Conservation (phyloP, 495 filamentous ascomycete species). For the Neurospora sp. region DNA sequence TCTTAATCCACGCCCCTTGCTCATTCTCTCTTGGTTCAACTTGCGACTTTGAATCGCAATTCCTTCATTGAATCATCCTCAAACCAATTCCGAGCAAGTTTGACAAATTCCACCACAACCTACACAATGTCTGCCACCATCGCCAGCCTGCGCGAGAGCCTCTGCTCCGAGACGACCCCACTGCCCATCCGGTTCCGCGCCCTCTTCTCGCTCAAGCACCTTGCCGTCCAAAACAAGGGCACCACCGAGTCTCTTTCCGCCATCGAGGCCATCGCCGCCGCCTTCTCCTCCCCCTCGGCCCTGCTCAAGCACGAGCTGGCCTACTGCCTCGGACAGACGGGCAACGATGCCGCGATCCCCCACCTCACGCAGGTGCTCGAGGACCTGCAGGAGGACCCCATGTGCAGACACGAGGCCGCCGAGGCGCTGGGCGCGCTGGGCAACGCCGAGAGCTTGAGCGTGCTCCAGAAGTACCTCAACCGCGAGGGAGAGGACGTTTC, state of each 20-base stretch:
- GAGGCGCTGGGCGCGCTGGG: slow-evolving; percentile 90
- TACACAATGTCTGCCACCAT: slow-evolving; percentile 28
- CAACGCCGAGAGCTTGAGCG: slow-evolving; percentile 54
- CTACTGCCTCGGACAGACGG: slow-evolving; percentile 91
- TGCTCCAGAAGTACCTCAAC: slow-evolving; percentile 63
- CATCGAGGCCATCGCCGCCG: slow-evolving; percentile 88
- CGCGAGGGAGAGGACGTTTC: slow-evolving; percentile 60
- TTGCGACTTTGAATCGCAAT: not conserved
- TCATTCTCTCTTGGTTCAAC: not conserved
- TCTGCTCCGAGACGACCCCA: slow-evolving; percentile 66
- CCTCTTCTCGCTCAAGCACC: slow-evolving; percentile 92
- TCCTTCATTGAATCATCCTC: not conserved
- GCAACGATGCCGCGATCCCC: slow-evolving; percentile 60
- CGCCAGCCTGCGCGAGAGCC: slow-evolving; percentile 57
- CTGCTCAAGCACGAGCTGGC: slow-evolving; percentile 91
- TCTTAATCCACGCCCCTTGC: slow-evolving; percentile 4
- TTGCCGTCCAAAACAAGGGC: slow-evolving; percentile 59
- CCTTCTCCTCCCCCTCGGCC: slow-evolving; percentile 71
- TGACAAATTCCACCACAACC: not conserved
- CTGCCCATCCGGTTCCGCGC: slow-evolving; percentile 90
- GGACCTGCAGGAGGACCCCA: slow-evolving; percentile 70
- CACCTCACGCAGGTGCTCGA: slow-evolving; percentile 68
- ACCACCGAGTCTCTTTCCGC: slow-evolving; percentile 56
- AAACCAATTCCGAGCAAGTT: not conserved
- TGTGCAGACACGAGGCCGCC: slow-evolving; percentile 95